These are phyloP conservation scores for Trichophyton verrucosum DNA, from an alignment of 2,329 filamentous ascomycete species.

Conservation along the genomic window DNA sequence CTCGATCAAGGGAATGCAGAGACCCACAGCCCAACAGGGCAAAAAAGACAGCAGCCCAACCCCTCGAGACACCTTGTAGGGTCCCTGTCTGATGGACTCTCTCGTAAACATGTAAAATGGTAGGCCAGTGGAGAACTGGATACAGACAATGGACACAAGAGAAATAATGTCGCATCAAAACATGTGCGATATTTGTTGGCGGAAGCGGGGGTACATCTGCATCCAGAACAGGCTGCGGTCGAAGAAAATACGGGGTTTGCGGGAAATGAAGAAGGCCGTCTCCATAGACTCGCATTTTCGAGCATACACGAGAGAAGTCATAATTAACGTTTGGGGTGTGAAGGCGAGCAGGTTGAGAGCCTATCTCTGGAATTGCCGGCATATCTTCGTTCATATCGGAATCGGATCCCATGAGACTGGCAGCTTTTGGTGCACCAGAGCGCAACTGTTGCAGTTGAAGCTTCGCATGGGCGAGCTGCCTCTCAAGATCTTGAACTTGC, in stretches of 20 bases:
- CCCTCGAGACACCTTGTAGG: constrained; percentile 48
- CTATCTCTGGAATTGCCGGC: constrained; percentile 51
- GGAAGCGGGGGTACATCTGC: constrained; percentile 55
- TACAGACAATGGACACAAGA: constrained; percentile 65
- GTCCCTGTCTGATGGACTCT: constrained; percentile 57
- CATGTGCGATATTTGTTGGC: constrained; percentile 55
- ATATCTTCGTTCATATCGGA: constrained; percentile 30
- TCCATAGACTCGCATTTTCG: constrained; percentile 60
- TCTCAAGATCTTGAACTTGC: constrained; percentile 92
- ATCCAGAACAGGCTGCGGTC: constrained; percentile 39
- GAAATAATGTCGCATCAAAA: constrained; percentile 63
- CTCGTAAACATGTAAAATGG: constrained; percentile 64
- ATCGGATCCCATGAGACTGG: constrained; percentile 35
- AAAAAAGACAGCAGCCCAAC: constrained; percentile 72
- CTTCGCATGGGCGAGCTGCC: constrained; percentile 68
- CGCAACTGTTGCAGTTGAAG: constrained; percentile 66
- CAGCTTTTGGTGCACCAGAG: constrained; percentile 46
- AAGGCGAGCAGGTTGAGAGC: constrained; percentile 52
- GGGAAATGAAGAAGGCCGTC: constrained; percentile 72
- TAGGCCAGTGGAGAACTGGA: constrained; percentile 80
- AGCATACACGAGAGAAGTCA: constrained; percentile 58
- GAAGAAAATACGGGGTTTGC: constrained; percentile 49
- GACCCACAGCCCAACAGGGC: constrained; percentile 71
- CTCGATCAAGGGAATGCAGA: constrained; percentile 51
- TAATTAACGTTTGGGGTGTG: constrained; percentile 46